Evolutionary conservation across 2,329 filamentous ascomycete species (phyloP), one percentile per base, ranked within the genome.

Genomic region (Ceratocystis albifundus): DNA sequence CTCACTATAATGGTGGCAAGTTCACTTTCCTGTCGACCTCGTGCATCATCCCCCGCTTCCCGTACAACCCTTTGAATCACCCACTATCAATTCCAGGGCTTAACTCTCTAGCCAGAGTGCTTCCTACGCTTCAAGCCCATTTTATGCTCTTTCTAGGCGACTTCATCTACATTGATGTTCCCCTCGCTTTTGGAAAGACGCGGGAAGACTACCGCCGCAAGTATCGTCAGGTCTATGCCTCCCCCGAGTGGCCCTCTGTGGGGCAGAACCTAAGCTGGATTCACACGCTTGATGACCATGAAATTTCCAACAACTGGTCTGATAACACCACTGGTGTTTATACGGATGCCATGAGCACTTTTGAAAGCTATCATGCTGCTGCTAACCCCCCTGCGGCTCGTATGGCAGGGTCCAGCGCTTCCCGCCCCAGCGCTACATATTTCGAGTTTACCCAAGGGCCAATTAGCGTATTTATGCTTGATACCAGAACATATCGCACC

Each of bases 221-320:
- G 73, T 99, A 99, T 73, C 87, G 93, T 22, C 90, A 95, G 71
- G 87, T 96, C n/a, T 99, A 99, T 73, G 88, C 90, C 0, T 96
- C 92, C 1, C 93, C 93, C 0, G 93, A 96, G 70, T 99, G 94
- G 94, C 80, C 83, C 0, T 78, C 84, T 0, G 85, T 89, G 10
- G 85, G 85, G 0, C 81, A 88, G 70, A 86, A 90, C 66, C 79
- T 97, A n/a, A 95, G 92, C 71, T 99, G 94, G 94, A 90, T 97
- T 57, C 94, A 99, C 72, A 92, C 96, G 1, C 83, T 96, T 5
- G 94, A 99, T 73, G 94, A 99, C 74, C 94, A 99, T 72, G 94
- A 99, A 74, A 96, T 99, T 69, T 83, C 84, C 4, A 97, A 99
- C 71, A 94, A 97, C 76, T 97, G 92, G 91, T 85, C 88, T 68